phyloP scores from a whole-genome alignment of 257 asterid genomes.

The Mitragyna speciosa region DNA sequence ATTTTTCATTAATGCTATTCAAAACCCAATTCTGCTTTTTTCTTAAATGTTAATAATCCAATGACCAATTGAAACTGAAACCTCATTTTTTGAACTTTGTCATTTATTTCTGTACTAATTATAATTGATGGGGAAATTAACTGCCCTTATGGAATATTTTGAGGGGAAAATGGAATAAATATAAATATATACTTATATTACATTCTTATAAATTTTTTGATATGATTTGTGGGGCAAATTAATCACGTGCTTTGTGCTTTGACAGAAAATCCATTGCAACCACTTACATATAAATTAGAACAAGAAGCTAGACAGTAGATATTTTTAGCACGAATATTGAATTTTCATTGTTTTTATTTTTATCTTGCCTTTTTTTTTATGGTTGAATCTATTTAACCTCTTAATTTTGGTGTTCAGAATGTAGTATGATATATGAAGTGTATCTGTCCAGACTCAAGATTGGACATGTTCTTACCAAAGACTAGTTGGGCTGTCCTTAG shows the following conservation, averaged over 20 bases:
- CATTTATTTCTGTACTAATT: neutral
- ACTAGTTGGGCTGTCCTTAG: neutral
- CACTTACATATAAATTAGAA: neutral
- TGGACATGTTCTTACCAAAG: neutral
- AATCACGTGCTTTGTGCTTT: constrained; percentile 22
- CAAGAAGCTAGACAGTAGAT: neutral
- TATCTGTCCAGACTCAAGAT: too few relatives aligned
- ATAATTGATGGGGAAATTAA: neutral
- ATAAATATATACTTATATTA: neutral
- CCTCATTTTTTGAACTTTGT: neutral
- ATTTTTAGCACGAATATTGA: neutral
- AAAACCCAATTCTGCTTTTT: neutral
- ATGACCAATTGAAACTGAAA: neutral
- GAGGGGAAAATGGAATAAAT: neutral
- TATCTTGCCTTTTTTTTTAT: neutral
- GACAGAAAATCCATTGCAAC: neutral
- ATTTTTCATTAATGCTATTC: neutral
- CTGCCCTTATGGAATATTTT: neutral
- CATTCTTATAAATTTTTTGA: neutral
- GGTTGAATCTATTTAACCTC: neutral
- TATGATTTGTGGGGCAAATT: constrained; percentile 16
- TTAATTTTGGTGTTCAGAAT: too few relatives aligned
- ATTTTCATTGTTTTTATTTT: too few relatives aligned
- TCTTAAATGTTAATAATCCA: neutral
- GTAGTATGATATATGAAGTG: too few relatives aligned